Percentiles rank a stretch among this genome's conserved stretches.
Conservation (phyloP, 805 yeast species). For the Lipomyces yamadae region DNA sequence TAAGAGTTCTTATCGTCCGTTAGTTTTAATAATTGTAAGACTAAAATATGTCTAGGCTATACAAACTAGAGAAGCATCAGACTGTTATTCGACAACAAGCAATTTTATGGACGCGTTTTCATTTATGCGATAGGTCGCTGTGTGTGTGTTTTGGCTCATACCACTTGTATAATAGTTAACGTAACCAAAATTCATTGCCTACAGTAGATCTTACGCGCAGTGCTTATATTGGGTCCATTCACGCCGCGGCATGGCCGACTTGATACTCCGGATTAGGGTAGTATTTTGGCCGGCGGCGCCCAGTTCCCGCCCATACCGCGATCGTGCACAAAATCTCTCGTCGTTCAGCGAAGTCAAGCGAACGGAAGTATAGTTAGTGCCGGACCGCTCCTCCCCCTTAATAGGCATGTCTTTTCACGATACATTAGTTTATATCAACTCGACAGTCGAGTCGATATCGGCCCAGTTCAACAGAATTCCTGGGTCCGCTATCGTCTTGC, state of each 20-base stretch:
- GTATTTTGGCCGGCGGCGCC: too few species aligned
- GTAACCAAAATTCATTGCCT: too few species aligned
- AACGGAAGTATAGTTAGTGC: too few species aligned
- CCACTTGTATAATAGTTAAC: too few species aligned
- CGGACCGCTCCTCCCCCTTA: too few species aligned
- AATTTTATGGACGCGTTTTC: not conserved
- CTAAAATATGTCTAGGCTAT: not conserved
- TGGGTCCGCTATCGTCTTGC: slow-evolving; percentile 48
- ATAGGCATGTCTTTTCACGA: slow-evolving; percentile 30
- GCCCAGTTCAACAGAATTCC: slow-evolving; percentile 43
- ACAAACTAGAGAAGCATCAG: not conserved
- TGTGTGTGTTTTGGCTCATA: not conserved
- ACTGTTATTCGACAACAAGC: not conserved
- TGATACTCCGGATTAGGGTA: too few species aligned
- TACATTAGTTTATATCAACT: slow-evolving; percentile 33
- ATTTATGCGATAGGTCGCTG: not conserved
- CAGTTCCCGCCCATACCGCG: too few species aligned
- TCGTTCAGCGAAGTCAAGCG: too few species aligned
- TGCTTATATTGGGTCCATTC: too few species aligned
- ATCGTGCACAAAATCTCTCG: too few species aligned
- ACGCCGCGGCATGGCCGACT: too few species aligned
- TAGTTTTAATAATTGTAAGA: slow-evolving; percentile 8
- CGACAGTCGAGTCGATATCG: slow-evolving; percentile 34
- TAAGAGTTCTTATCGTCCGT: not conserved
- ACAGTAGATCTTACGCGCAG: too few species aligned